Evolutionary conservation across 2,329 filamentous ascomycete genomes (phyloP).

Genomic region (Cytospora leucostoma): DNA sequence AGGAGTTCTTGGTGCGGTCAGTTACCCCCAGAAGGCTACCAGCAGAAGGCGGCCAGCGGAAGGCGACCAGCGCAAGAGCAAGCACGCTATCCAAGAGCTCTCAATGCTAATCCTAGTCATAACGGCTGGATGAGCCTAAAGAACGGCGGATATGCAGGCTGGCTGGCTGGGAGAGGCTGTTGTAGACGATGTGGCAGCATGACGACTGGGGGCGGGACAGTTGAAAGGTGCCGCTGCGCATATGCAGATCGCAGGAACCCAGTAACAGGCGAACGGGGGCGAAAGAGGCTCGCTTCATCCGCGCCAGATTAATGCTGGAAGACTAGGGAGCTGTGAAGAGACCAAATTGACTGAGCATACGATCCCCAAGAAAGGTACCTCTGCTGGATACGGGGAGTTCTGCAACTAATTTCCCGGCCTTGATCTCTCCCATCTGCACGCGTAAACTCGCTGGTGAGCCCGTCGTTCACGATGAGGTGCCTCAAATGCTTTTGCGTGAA

Average conservation of each 20-base stretch:
- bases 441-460: too few species aligned
- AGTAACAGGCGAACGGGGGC: conserved; percentile 13
- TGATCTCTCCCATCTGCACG: too few species aligned
- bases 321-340: background rate
- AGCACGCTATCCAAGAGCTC: conserved; percentile 15
- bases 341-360: background rate
- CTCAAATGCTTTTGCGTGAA: too few species aligned
- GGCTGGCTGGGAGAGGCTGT: background rate
- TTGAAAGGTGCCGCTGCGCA: conserved; percentile 7
- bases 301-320: background rate
- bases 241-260: conserved; percentile 18
- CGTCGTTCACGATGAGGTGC: too few species aligned
- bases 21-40: conserved; percentile 9
- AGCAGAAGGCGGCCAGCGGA: conserved; percentile 3
- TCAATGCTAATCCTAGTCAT: background rate
- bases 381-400: conserved; percentile 3
- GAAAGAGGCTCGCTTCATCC: conserved; percentile 6
- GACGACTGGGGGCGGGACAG: conserved; percentile 8
- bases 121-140: background rate
- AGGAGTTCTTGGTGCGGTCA: conserved; percentile 15
- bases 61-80: conserved; percentile 16
- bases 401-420: background rate
- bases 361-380: background rate
- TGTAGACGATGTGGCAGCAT: conserved; percentile 4
- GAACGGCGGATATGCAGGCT: conserved; percentile 4